Base-by-base conservation (phyloP, 306 rosid species). In the Ceratonia siliqua region DNA sequence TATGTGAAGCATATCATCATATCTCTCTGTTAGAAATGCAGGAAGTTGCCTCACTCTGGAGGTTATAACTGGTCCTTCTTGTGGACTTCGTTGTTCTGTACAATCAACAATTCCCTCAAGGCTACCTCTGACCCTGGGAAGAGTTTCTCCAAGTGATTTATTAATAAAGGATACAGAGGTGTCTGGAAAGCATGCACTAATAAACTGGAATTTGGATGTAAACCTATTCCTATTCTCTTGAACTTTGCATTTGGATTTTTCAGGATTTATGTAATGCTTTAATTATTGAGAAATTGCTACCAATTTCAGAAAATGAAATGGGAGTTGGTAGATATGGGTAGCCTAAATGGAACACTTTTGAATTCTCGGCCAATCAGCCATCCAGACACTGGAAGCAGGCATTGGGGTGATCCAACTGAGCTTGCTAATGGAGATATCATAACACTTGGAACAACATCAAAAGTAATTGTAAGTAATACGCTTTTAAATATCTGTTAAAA, bases 321-420 rank as follows among this genome's bases (percentile, higher is more conserved):
- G 99, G 99, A 92, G 90, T 72, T 95, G 84, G 89, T 85, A 62
- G 99, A 95, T 79, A 85, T 92, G 97, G 99, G 99, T 30, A 95
- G 99, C 87, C 83, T 95, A 46, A 95, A 95, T 81, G 99, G 99
- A 68, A 92, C 99, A 53, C 81, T 89, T 57, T 66, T 95, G 80
- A 95, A 95, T 78, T 90, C 96, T 73, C 86, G 20, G 76, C 83
- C 93, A 48, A 87, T 95, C 78, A 85, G 78, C 72, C 92, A 78
- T 86, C 85, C 88, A 32, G 96, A 92, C 68, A 71, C 84, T 72
- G 93, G 80, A 80, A 85, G 88, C 75, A 87, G 99, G 90, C 87
- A 79, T 32, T 86, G 98, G 99, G 91, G 99, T 62, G 84, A 82
- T 33, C 88, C 92, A 7, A 41, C 68, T 45, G 93, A 71, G 85